Conservation (phyloP, 176 grass and related monocot species). For the Carex parvula region DNA sequence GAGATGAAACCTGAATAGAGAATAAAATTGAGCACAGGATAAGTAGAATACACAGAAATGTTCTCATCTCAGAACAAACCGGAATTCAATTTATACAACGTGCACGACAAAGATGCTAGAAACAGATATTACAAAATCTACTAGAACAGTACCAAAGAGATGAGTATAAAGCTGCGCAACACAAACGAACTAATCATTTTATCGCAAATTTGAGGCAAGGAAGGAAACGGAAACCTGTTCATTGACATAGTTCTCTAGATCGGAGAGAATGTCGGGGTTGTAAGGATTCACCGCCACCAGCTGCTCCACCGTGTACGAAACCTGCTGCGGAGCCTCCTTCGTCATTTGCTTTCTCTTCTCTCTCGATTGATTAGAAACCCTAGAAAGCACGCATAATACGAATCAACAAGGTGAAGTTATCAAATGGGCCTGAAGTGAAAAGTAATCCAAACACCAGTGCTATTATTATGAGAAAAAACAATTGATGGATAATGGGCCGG, state of each 20-base stretch:
- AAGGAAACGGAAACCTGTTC: constrained; percentile 52
- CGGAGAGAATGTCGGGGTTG: constrained; percentile 94
- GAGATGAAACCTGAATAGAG: constrained; percentile 64
- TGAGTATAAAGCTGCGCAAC: background rate
- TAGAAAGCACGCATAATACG: background rate
- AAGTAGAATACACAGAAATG: background rate
- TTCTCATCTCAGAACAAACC: background rate
- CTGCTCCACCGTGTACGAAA: constrained; percentile 78
- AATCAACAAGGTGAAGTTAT: constrained; percentile 8
- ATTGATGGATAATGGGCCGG: background rate
- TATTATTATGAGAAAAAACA: background rate
- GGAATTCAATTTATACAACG: background rate
- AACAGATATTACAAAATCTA: background rate
- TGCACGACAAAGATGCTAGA: background rate
- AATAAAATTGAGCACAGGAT: background rate
- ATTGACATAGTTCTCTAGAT: constrained; percentile 93
- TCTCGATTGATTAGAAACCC: constrained; percentile 8
- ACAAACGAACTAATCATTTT: background rate
- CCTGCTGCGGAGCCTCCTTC: constrained; percentile 52
- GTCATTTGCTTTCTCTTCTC: constrained; percentile 35
- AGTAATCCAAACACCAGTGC: background rate
- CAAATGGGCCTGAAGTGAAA: constrained; percentile 8
- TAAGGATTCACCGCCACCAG: constrained; percentile 88
- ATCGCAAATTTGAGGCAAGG: background rate
- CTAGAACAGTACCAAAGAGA: background rate